These are phyloP conservation scores for Symbiodinium pilosum DNA, from an alignment of 73 alveolate species.

Conservation along the genomic window DNA sequence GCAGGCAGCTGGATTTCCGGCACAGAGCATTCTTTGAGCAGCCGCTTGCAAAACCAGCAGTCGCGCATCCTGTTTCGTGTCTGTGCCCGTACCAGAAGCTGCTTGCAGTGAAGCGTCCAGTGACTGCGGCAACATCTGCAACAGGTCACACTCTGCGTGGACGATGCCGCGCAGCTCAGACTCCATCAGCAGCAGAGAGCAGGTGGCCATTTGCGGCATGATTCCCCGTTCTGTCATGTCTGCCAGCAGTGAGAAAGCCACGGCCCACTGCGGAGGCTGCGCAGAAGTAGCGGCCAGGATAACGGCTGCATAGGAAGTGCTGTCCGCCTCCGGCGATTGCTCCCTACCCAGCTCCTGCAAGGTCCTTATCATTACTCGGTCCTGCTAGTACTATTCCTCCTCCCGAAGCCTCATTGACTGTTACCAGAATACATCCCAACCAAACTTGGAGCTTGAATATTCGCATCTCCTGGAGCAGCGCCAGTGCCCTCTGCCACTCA, in stretches of 20 bases:
- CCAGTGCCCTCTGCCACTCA: constrained; percentile 13
- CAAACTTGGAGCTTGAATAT: too few relatives aligned
- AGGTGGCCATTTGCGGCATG: neutral
- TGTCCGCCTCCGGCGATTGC: neutral
- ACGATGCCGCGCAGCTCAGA: neutral
- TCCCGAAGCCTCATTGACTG: too few relatives aligned
- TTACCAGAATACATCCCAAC: too few relatives aligned
- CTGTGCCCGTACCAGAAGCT: neutral
- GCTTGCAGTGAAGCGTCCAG: neutral
- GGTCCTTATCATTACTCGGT: too few relatives aligned
- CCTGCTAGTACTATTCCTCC: too few relatives aligned
- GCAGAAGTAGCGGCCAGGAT: neutral
- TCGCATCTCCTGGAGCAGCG: neutral
- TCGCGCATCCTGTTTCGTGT: neutral
- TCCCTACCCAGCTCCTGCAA: too few relatives aligned
- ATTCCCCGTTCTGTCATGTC: neutral
- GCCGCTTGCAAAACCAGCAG: neutral
- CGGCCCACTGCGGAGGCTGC: neutral
- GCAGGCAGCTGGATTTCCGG: neutral
- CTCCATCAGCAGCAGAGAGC: neutral
- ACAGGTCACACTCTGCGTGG: neutral
- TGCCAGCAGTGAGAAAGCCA: neutral
- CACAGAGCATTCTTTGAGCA: neutral
- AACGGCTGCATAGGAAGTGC: neutral
- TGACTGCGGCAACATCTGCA: neutral